A percentile compares a stretch with the other conserved stretches of the same genome.
Conservation (phyloP, 2,329 filamentous ascomycete genomes). For the Aspergillus sergii region DNA sequence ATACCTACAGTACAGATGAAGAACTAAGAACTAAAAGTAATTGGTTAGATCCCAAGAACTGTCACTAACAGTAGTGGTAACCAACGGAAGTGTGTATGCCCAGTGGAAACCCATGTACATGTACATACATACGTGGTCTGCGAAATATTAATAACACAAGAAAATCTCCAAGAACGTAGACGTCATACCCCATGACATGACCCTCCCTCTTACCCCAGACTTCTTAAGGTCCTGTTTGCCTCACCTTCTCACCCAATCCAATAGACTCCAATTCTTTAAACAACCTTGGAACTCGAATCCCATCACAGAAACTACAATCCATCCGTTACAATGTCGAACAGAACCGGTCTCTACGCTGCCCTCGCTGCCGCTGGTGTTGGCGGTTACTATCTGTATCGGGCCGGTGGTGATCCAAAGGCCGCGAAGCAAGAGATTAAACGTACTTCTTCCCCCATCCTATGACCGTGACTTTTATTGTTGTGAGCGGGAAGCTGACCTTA, state of each 20-base stretch:
- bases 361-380: constrained; percentile 66
- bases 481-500: neutral
- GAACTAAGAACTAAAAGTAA: neutral
- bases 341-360: constrained; percentile 46
- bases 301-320: neutral
- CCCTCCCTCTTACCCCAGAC: neutral
- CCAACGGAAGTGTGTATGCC: neutral
- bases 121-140: neutral
- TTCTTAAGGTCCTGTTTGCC: neutral
- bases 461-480: neutral
- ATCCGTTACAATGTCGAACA: constrained; percentile 35
- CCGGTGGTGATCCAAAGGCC: constrained; percentile 77
- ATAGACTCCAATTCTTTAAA: neutral
- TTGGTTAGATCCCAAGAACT: neutral
- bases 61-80: neutral
- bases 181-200: constrained; percentile 17
- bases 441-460: constrained; percentile 49
- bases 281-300: neutral
- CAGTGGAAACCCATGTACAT: neutral
- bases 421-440: constrained; percentile 88
- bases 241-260: neutral
- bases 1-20: neutral
- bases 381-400: constrained; percentile 89
- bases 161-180: constrained; percentile 2
- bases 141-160: neutral